Percentiles rank a stretch among this genome's conserved stretches.
phyloP scores from a whole-genome alignment of 2,329 filamentous ascomycete genomes.

The Elsinoe perseae region DNA sequence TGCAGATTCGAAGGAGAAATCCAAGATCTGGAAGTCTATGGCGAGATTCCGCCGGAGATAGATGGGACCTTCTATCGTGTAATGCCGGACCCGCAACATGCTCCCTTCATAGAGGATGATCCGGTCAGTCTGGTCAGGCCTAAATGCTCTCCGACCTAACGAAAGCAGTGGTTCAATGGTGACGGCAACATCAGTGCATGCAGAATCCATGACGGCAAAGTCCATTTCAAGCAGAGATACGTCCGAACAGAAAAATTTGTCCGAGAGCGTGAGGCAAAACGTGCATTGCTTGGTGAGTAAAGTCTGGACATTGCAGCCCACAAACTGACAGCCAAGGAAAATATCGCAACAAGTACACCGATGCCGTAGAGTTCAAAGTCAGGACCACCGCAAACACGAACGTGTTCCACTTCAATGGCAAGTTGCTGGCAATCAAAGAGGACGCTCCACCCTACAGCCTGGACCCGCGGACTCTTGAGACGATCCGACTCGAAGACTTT shows the following conservation, averaged over 20 bases:
- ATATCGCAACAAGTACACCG: slow-evolving; percentile 52
- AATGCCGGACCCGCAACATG: slow-evolving; percentile 47
- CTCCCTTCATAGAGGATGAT: slow-evolving; percentile 44
- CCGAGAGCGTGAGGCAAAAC: slow-evolving; percentile 32
- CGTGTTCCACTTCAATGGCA: slow-evolving; percentile 49
- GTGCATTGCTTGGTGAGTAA: slow-evolving; percentile 42
- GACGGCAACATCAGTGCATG: slow-evolving; percentile 39
- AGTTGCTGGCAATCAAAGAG: slow-evolving; percentile 48
- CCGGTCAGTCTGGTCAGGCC: neutral
- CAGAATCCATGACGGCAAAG: slow-evolving; percentile 35
- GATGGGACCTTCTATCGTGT: slow-evolving; percentile 36
- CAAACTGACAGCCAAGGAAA: neutral
- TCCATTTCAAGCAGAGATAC: slow-evolving; percentile 37
- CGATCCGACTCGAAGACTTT: slow-evolving; percentile 35
- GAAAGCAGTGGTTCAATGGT: slow-evolving; percentile 38
- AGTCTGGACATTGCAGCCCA: no score
- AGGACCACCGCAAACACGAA: slow-evolving; percentile 54
- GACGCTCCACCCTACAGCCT: slow-evolving; percentile 34
- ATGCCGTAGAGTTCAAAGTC: slow-evolving; percentile 48
- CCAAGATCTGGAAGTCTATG: slow-evolving; percentile 26
- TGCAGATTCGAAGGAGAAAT: slow-evolving; percentile 37
- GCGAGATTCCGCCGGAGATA: slow-evolving; percentile 29
- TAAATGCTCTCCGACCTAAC: slow-evolving; percentile 27
- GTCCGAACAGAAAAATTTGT: slow-evolving; percentile 38
- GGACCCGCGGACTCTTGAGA: slow-evolving; percentile 36